phyloP scores from a whole-genome alignment of 768 basidiomycete species.

The Leccinum obscurum region DNA sequence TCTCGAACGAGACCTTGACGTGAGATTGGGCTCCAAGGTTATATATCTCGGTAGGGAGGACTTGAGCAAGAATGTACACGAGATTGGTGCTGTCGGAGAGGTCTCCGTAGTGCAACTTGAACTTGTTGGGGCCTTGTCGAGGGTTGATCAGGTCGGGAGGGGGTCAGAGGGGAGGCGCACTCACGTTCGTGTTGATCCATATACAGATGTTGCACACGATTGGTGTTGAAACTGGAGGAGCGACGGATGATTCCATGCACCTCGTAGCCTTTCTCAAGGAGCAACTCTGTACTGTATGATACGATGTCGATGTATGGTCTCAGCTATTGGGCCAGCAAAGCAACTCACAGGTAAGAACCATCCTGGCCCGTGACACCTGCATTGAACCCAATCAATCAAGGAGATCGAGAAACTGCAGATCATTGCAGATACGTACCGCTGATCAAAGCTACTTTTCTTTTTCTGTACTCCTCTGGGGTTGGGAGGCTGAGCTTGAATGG shows the following conservation, averaged over 20 bases:
- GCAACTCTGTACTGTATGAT: slow-evolving; percentile 69
- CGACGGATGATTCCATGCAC: slow-evolving; percentile 96
- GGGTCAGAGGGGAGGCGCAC: slow-evolving; percentile 25
- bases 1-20: slow-evolving; percentile 99
- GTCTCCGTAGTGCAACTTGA: slow-evolving; percentile 90
- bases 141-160: slow-evolving; percentile 6
- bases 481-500: slow-evolving; percentile 57
- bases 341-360: slow-evolving; percentile 86
- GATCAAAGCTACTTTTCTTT: slow-evolving; percentile 92
- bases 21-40: slow-evolving; percentile 98
- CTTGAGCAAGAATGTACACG: slow-evolving; percentile 93
- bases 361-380: slow-evolving; percentile 95
- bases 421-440: slow-evolving; percentile 56
- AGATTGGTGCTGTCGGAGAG: slow-evolving; percentile 96
- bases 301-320: slow-evolving; percentile 7
- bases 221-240: slow-evolving; percentile 98
- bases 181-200: slow-evolving; percentile 89
- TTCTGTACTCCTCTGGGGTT: slow-evolving; percentile 77
- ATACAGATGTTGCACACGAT: slow-evolving; percentile 91
- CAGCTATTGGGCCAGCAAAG: neutral
- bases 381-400: slow-evolving; percentile 12
- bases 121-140: slow-evolving; percentile 61
- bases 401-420: neutral
- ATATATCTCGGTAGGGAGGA: slow-evolving; percentile 95
- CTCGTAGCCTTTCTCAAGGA: slow-evolving; percentile 85